Evolutionary conservation across 331 rosid species (phyloP).

Genomic region (Acacia concinna): DNA sequence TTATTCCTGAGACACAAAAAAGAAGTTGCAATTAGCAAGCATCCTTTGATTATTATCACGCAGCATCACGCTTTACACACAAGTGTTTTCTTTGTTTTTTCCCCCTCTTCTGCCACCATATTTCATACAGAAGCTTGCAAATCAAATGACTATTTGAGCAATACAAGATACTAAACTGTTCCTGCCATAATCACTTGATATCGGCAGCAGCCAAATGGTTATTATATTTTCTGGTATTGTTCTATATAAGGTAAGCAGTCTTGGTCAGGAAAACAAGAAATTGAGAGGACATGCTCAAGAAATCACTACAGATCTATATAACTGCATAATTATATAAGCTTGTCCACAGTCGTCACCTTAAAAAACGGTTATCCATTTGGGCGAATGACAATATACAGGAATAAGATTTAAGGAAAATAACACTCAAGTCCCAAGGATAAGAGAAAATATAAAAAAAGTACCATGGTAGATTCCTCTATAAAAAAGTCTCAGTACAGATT

Average conservation of each 20-base stretch:
- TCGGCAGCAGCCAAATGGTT: conserved; percentile 4
- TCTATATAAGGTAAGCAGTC: background rate
- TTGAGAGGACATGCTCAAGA: background rate
- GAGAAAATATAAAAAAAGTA: too few relatives aligned
- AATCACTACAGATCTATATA: background rate
- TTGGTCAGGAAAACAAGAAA: background rate
- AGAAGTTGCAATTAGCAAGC: background rate
- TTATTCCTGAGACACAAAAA: conserved; percentile 66
- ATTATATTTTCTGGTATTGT: background rate
- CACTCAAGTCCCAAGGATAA: too few relatives aligned
- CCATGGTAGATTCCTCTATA: too few relatives aligned
- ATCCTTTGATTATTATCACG: background rate
- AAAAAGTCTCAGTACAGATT: too few relatives aligned
- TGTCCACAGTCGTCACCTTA: background rate
- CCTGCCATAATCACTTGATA: conserved; percentile 8
- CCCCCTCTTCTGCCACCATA: background rate
- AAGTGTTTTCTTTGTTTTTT: background rate
- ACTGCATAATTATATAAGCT: conserved; percentile 11
- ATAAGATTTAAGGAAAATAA: background rate
- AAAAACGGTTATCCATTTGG: conserved; percentile 2
- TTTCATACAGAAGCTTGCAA: background rate
- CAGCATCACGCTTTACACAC: background rate
- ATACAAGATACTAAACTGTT: conserved; percentile 7
- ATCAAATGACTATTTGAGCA: conserved; percentile 6
- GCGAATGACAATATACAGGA: conserved; percentile 15